Evolutionary conservation across 192 early-diverging fungal genomes (phyloP).

Genomic region (Dissophora ornata): DNA sequence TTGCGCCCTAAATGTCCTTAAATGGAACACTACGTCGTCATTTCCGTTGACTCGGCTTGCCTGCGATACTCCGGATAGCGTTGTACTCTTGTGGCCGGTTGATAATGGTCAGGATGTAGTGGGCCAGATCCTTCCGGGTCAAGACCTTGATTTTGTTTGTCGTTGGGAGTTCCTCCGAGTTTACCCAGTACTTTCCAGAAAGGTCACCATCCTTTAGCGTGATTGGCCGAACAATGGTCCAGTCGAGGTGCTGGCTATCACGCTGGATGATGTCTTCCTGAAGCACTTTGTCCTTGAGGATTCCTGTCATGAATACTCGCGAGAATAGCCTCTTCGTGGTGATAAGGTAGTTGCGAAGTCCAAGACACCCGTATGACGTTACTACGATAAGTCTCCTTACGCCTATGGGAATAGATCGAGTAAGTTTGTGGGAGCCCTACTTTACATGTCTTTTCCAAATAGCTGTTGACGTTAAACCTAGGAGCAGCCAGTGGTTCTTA

Average conservation of each 20-base stretch:
- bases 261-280: slow-evolving; percentile 55
- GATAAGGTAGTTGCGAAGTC: slow-evolving; percentile 41
- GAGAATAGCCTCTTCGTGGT: slow-evolving; percentile 39
- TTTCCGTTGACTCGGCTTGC: no score
- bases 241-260: slow-evolving; percentile 38
- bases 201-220: slow-evolving; percentile 50
- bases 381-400: slow-evolving; percentile 51
- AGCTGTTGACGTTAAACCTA: no score
- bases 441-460: not conserved
- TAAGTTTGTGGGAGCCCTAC: not conserved
- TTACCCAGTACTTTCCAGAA: slow-evolving; percentile 30
- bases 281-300: slow-evolving; percentile 52
- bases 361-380: slow-evolving; percentile 38
- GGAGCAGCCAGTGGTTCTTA: slow-evolving; percentile 1
- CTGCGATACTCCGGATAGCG: slow-evolving; percentile 40
- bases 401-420: slow-evolving; percentile 5
- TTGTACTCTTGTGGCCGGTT: slow-evolving; percentile 28
- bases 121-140: slow-evolving; percentile 48
- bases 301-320: slow-evolving; percentile 46
- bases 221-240: slow-evolving; percentile 56
- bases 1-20: no score
- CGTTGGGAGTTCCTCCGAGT: slow-evolving; percentile 37
- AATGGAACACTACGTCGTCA: no score
- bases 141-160: slow-evolving; percentile 42
- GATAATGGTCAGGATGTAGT: slow-evolving; percentile 53